These are phyloP conservation scores for Vitis hybrid DNA, from an alignment of 177 flowering plant genomes.

Conservation along the genomic window DNA sequence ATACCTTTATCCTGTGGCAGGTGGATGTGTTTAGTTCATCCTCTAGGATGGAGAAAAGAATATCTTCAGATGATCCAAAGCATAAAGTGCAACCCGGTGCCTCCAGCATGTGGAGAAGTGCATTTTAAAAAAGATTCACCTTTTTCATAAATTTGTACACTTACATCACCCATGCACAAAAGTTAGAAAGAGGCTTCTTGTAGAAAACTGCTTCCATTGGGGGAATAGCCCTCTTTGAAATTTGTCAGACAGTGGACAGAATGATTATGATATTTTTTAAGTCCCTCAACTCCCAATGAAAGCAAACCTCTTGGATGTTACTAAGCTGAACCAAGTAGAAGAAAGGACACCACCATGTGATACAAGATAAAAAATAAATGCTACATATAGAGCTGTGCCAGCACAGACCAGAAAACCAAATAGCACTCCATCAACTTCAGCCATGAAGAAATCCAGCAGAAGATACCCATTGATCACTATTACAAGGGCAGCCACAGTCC, in stretches of 20 bases:
- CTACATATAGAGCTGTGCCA: constrained; percentile 56
- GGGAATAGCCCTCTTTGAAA: neutral
- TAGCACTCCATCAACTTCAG: constrained; percentile 69
- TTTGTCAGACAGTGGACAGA: neutral
- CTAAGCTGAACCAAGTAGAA: constrained; percentile 26
- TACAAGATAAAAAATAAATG: constrained; percentile 72
- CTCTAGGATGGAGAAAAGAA: neutral
- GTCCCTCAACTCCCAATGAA: constrained; percentile 20
- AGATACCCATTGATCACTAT: constrained; percentile 92
- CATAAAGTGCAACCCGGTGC: neutral
- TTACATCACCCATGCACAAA: neutral
- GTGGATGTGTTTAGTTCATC: neutral
- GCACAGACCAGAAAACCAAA: constrained; percentile 44
- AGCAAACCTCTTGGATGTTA: constrained; percentile 25
- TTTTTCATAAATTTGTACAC: neutral
- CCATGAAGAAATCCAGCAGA: constrained; percentile 67
- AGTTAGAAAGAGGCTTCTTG: neutral
- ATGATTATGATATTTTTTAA: neutral
- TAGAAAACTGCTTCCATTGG: neutral
- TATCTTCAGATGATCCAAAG: neutral
- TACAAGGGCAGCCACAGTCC: constrained; percentile 74
- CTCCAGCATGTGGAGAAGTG: neutral
- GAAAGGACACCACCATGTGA: constrained; percentile 27
- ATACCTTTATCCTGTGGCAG: neutral
- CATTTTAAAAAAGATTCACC: neutral